Conservation (phyloP, 176 grass and related monocot genomes). For the Phoenix roebelenii region DNA sequence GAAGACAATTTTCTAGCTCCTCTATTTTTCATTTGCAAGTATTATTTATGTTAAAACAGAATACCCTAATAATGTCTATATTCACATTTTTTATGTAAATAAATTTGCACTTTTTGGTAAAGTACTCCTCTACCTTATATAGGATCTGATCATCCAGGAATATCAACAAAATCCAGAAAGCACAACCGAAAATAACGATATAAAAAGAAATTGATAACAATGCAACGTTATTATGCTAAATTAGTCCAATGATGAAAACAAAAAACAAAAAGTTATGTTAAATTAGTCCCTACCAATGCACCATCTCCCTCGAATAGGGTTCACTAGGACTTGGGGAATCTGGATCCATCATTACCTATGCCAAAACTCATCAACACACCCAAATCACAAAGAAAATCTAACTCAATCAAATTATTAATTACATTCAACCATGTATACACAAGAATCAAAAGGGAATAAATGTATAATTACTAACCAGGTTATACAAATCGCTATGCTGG, state of each 20-base stretch:
- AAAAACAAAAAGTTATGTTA: not conserved
- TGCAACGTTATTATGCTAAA: not conserved
- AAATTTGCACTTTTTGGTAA: not conserved
- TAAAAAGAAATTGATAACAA: not conserved
- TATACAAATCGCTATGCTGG: conserved; percentile 36
- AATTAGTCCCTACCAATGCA: conserved; percentile 53
- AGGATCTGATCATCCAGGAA: not conserved
- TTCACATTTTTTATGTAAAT: no score
- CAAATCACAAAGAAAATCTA: not conserved
- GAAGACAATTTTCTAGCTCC: not conserved
- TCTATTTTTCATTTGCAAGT: not conserved
- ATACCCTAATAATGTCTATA: no score
- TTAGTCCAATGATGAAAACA: no score
- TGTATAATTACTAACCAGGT: conserved; percentile 28
- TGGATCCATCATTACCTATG: conserved; percentile 62
- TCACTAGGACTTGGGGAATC: conserved; percentile 83
- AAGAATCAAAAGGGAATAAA: conserved; percentile 3
- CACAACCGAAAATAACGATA: conserved; percentile 1
- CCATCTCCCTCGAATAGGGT: conserved; percentile 56
- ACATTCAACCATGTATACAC: not conserved
- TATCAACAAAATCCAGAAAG: not conserved
- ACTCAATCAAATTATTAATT: not conserved
- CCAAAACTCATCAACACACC: not conserved
- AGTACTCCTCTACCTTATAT: not conserved
- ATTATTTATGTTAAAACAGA: no score